Conservation (phyloP, 78 protist species). For the Tieghemostelium lacteum region DNA sequence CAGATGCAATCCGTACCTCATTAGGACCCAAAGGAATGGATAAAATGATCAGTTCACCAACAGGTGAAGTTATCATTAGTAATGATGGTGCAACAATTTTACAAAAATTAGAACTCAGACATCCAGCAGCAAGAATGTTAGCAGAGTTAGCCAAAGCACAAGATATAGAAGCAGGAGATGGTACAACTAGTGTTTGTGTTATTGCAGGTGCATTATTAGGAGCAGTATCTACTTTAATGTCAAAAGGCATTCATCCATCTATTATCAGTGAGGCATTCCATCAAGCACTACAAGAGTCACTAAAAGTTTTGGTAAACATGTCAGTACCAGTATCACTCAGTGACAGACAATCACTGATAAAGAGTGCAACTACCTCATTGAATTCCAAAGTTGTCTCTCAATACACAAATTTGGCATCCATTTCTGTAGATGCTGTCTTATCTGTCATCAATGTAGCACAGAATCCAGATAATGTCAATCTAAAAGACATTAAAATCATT, state of each 20-base stretch:
- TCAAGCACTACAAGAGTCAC: conserved; percentile 86
- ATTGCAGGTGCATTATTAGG: conserved; percentile 95
- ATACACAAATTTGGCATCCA: conserved; percentile 95
- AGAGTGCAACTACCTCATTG: conserved; percentile 97
- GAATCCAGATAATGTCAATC: conserved; percentile 90
- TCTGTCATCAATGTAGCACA: conserved; percentile 75
- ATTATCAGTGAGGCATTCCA: conserved; percentile 91
- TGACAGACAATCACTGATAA: conserved; percentile 92
- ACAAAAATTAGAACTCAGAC: conserved; percentile 90
- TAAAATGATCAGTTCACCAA: conserved; percentile 96
- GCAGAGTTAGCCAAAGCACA: conserved; percentile 98
- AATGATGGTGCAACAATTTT: conserved; percentile 99
- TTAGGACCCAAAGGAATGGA: conserved; percentile 99
- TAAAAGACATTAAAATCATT: conserved; percentile 87
- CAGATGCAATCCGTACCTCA: conserved; percentile 98
- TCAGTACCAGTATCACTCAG: conserved; percentile 91
- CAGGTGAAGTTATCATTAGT: conserved; percentile 97
- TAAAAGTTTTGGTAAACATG: conserved; percentile 84
- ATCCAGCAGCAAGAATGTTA: conserved; percentile 99
- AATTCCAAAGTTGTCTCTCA: conserved; percentile 98
- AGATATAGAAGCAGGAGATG: conserved; percentile 99
- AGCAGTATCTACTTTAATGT: conserved; percentile 69
- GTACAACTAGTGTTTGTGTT: conserved; percentile 99
- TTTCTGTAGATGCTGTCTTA: conserved; percentile 99
- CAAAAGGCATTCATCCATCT: conserved; percentile 97